phyloP scores from a whole-genome alignment of 352 stramenopile species.

The Globisporangium spiculum region DNA sequence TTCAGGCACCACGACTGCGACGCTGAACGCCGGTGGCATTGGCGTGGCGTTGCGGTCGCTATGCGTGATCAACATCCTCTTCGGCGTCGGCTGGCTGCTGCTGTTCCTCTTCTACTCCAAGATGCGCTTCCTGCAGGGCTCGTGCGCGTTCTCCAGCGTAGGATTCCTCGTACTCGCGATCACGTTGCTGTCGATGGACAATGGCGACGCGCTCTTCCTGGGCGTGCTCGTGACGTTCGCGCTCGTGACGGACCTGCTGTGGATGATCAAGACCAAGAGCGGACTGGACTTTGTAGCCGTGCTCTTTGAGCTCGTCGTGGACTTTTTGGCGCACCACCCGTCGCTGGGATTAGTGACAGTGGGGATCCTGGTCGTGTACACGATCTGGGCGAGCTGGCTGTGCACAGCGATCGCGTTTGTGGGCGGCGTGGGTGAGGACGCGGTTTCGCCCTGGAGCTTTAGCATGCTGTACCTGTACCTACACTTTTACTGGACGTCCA shows the following conservation, averaged over 20 bases:
- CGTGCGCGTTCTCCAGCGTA: constrained; percentile 59
- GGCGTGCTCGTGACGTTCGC: constrained; percentile 36
- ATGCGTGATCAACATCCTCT: constrained; percentile 69
- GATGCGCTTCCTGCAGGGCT: constrained; percentile 66
- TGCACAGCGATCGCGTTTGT: constrained; percentile 74
- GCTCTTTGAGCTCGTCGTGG: constrained; percentile 80
- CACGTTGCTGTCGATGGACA: constrained; percentile 56
- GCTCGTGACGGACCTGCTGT: constrained; percentile 57
- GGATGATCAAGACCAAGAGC: constrained; percentile 63
- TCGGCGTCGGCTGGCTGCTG: constrained; percentile 64
- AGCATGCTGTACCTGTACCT: constrained; percentile 74
- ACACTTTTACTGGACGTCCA: constrained; percentile 88
- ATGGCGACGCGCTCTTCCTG: constrained; percentile 42
- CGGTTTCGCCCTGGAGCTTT: constrained; percentile 65
- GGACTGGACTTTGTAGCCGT: constrained; percentile 80
- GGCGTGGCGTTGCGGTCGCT: constrained; percentile 59
- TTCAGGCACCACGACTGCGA: neutral
- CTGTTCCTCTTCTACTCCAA: constrained; percentile 77
- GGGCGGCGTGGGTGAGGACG: constrained; percentile 25
- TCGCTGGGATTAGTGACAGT: constrained; percentile 53
- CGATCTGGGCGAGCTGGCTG: constrained; percentile 77
- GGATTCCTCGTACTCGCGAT: constrained; percentile 49
- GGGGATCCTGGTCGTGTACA: constrained; percentile 56
- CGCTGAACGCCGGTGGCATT: constrained; percentile 40
- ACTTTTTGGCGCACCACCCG: constrained; percentile 55